Evolutionary conservation across 1,139 yeast genomes (phyloP), one percentile per base, ranked within the genome.

Genomic region (Diutina ranongensis): DNA sequence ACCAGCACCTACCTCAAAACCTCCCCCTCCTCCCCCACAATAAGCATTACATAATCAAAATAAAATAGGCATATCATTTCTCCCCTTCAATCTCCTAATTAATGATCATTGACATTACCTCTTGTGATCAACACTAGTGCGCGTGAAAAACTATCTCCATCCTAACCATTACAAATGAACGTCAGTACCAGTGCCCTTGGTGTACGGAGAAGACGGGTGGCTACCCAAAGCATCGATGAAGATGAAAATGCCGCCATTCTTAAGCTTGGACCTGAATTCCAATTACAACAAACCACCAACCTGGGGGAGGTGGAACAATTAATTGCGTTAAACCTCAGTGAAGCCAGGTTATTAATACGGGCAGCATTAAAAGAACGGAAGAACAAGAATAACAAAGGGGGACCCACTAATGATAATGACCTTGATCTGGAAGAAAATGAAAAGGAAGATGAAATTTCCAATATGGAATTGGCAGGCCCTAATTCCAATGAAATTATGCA

Each of bases 221-320:
- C 72, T 38, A 76, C 78, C 48, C 80, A 78, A 49, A 72, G 74
- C 48, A 82, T 83, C 42, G 89, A 83, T 47, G 80, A 76, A 51
- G 97, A 89, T 57, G 97, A 92, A 59, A 94, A 92, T 58, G 92
- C 97, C 1, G 80, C 96, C 0, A 74, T 77, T 46, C 71, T 92
- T 55, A 84, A 84, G 58, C 72, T 92, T 47, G 98, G 98, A 4
- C 92, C 95, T 25, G 97, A 92, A 65, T 92, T 92, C 59, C 94
- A 83, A 56, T 65, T 83, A 48, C 75, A 76, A 44, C 97, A 88
- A 61, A 67, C 83, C 45, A 83, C 87, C 49, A 92, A 88, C 63
- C 78, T 76, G 46, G 96, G 96, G 22, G 78, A 80, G 49, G 78
- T 76, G 48, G 83, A 80, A 50, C 86, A 81, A 53, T 70, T 92